Percentiles rank a stretch among this genome's conserved stretches.
Conservation (phyloP, 106 monocot species). For the Agapanthus africanus region DNA sequence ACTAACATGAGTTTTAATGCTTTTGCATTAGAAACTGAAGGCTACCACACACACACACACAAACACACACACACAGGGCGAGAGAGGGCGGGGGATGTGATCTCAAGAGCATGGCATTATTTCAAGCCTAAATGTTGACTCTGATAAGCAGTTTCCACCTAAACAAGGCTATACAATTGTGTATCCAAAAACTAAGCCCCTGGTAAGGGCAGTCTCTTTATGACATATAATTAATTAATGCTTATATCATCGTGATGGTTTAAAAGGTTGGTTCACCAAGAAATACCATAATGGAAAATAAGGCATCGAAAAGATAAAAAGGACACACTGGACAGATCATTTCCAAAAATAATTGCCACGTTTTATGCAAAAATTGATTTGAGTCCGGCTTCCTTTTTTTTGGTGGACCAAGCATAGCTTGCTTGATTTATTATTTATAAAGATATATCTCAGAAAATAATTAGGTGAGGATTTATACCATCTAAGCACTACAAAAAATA, state of each 20-base stretch:
- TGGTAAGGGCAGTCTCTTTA: background rate
- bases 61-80: too few relatives aligned
- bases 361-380: background rate
- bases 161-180: background rate
- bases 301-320: background rate
- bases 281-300: background rate
- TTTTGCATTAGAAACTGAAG: background rate
- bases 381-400: too few relatives aligned
- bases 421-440: background rate
- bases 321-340: background rate
- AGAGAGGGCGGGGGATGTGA: too few relatives aligned
- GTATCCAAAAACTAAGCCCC: background rate
- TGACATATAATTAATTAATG: background rate
- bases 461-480: background rate
- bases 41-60: too few relatives aligned
- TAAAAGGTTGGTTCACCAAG: too few relatives aligned
- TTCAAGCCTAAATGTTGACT: background rate
- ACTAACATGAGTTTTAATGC: background rate
- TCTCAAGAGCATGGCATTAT: background rate
- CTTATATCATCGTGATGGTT: background rate
- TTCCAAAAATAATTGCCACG: background rate
- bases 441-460: background rate
- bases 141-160: background rate
- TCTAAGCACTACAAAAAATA: too few relatives aligned
- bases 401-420: background rate